Conservation (phyloP, 2,329 filamentous ascomycete genomes). For the Epichloe coenophiala region DNA sequence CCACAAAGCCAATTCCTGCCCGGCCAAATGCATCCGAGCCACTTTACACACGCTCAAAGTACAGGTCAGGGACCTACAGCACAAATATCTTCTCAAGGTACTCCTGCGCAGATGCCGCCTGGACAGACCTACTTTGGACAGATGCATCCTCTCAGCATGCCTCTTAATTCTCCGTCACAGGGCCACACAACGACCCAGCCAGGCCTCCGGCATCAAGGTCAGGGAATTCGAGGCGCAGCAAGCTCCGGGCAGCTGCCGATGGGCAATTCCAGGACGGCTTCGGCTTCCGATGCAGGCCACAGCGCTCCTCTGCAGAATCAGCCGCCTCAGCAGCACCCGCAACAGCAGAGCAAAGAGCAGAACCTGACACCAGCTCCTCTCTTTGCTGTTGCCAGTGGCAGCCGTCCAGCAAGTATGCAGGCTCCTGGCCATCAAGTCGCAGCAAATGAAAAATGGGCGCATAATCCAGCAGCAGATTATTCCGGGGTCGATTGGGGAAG, state of each 20-base stretch:
- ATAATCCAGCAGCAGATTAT: conserved; percentile 14
- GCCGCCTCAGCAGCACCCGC: not conserved
- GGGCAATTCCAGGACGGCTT: not conserved
- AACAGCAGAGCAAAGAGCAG: not conserved
- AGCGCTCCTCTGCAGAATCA: not conserved
- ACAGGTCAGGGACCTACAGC: not conserved
- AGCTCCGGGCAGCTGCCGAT: not conserved
- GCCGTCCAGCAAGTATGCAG: not conserved
- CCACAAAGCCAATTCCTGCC: not conserved
- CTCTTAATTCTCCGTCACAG: not conserved
- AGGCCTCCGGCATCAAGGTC: not conserved
- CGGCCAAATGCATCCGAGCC: not conserved
- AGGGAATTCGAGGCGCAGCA: not conserved
- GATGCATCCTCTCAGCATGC: not conserved
- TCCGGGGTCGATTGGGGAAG: conserved; percentile 17
- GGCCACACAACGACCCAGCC: not conserved
- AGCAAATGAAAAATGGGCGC: conserved; percentile 11
- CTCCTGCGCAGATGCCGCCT: not conserved
- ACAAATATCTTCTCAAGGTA: not conserved
- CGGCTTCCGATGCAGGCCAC: not conserved
- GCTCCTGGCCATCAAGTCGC: not conserved
- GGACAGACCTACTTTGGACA: not conserved
- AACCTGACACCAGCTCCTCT: conserved; percentile 4
- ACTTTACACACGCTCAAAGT: not conserved
- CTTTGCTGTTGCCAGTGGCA: not conserved